These are phyloP conservation scores for Allomyces macrogynus DNA, from an alignment of 192 early-diverging fungal species.

Conservation along the genomic window DNA sequence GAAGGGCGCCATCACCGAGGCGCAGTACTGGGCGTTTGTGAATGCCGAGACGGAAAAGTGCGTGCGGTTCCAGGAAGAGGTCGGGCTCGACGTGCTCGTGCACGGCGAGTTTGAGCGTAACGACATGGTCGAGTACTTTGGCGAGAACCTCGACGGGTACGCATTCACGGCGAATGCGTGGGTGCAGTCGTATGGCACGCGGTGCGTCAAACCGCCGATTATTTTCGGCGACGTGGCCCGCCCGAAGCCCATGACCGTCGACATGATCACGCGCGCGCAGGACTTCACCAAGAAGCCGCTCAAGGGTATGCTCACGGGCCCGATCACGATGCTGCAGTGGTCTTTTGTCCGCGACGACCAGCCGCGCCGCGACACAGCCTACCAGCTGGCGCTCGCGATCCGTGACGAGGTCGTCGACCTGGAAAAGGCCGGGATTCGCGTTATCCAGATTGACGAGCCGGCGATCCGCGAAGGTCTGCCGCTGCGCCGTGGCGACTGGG, in stretches of 20 bases:
- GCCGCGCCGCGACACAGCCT: conserved; percentile 56
- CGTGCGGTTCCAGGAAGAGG: conserved; percentile 72
- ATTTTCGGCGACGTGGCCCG: conserved; percentile 93
- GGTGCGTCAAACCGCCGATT: conserved; percentile 91
- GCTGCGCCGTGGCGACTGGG: conserved; percentile 66
- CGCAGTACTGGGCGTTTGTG: conserved; percentile 61
- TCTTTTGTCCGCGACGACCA: conserved; percentile 98
- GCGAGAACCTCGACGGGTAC: conserved; percentile 80
- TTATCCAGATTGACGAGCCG: conserved; percentile 97
- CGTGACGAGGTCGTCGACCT: conserved; percentile 90
- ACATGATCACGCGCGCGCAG: conserved; percentile 67
- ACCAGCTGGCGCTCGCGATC: conserved; percentile 83
- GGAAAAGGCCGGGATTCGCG: conserved; percentile 73
- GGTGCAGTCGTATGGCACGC: conserved; percentile 92
- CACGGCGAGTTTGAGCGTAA: conserved; percentile 97
- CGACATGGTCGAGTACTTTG: conserved; percentile 95
- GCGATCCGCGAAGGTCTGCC: conserved; percentile 98
- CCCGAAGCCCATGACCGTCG: conserved; percentile 80
- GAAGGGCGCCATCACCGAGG: conserved; percentile 49
- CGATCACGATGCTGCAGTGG: conserved; percentile 95
- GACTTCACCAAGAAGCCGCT: conserved; percentile 69
- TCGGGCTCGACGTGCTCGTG: conserved; percentile 84
- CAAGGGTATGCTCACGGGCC: conserved; percentile 99
- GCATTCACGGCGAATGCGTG: conserved; percentile 87
- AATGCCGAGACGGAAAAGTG: conserved; percentile 64